phyloP scores from a whole-genome alignment of 129 eudicot genomes.

The Escallonia herrerae region DNA sequence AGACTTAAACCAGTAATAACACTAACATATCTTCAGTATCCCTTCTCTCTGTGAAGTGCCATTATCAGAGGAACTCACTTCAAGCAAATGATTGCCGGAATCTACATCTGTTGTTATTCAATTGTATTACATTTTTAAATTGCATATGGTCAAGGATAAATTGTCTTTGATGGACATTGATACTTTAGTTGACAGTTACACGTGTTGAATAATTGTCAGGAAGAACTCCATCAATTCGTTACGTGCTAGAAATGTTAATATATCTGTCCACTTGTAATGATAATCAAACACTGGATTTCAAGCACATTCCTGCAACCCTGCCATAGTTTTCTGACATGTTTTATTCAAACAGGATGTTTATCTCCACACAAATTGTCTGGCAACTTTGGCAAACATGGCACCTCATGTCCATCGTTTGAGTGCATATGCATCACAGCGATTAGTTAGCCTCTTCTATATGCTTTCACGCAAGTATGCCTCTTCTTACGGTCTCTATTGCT shows the following conservation, averaged over 20 bases:
- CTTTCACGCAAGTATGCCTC: conserved; percentile 83
- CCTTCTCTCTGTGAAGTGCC: too few relatives aligned
- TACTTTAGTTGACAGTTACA: too few relatives aligned
- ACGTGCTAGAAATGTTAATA: too few relatives aligned
- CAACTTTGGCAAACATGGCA: conserved; percentile 95
- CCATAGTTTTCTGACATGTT: conserved; percentile 14
- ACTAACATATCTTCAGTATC: background rate
- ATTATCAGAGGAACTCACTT: too few relatives aligned
- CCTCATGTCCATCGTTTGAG: conserved; percentile 87
- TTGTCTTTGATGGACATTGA: too few relatives aligned
- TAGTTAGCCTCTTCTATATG: conserved; percentile 91
- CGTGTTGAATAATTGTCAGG: too few relatives aligned
- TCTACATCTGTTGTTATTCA: too few relatives aligned
- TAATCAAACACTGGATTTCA: background rate
- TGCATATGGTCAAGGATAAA: too few relatives aligned
- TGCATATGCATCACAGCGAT: conserved; percentile 89
- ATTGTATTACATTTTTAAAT: too few relatives aligned
- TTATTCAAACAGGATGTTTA: conserved; percentile 74
- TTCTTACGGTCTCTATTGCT: conserved; percentile 1
- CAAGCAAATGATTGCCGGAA: too few relatives aligned
- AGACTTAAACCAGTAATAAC: background rate
- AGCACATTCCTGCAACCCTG: background rate
- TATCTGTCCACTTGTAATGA: too few relatives aligned
- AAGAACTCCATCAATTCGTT: too few relatives aligned
- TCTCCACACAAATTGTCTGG: conserved; percentile 96